Evolutionary conservation across 345 rosid genomes (phyloP), one percentile per base, ranked within the genome.

Genomic region (Rhizophora apiculata): DNA sequence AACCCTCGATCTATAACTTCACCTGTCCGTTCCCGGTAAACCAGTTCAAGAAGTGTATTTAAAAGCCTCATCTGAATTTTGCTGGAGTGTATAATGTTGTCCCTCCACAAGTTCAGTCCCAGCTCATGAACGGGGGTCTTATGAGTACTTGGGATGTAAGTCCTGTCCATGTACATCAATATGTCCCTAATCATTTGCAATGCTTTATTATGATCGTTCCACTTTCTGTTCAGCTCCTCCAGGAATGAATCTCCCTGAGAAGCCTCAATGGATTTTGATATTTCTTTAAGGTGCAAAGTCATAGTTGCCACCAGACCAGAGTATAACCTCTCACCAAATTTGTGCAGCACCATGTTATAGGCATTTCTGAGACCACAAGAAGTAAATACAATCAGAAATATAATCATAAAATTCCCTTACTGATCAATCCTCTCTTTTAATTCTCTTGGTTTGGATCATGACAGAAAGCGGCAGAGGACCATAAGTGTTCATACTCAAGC

Each of bases 161-260:
- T 92, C 70, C 99, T 86, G 69, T 95, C 99, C 97, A 92, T 92
- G 80, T 95, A 95, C 99, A 92, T 95, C 77, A 95, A 84, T 66
- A 95, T 95, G 81, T 95, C 99, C 36, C 99, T 82, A 66, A 95
- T 92, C 99, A 95, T 95, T 68, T 95, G 96, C 73, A 95, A 68
- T 3, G 99, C 99, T 76, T 95, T 95, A 80, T 95, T 95, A 74
- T 95, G 99, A 72, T 95, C 99, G 53, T 85, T 88, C 99, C 99
- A 95, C 79, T 92, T 92, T 80, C 92, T 85, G 84, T 95, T 92
- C 31, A 95, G 83, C 87, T 92, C 99, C 77, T 92, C 96, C 51
- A 90, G 78, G 61, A 95, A 95, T 0, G 89, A 84, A 53, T 91
- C 96, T 75, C 99, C 99, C 71, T 95, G 97, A 63, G 97, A 90